Evolutionary conservation across 2,329 filamentous ascomycete species (phyloP), one percentile per base, ranked within the genome.

Genomic region (Periconia macrospinosa): DNA sequence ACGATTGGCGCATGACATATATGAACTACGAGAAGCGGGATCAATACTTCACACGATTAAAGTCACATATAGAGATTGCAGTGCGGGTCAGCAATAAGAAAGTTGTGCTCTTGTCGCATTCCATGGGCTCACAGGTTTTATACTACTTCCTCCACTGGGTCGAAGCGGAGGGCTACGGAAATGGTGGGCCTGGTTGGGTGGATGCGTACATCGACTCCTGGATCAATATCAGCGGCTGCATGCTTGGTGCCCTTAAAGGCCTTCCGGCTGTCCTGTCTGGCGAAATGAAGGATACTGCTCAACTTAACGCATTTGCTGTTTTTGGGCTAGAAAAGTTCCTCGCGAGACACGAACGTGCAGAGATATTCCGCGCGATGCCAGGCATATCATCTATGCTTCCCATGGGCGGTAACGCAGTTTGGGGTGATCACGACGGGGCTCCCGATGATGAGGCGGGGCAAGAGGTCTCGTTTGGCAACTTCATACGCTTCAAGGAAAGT

Each of bases 191-290:
- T 37, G 83, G 86, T 49, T 99, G 94, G 94, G 93, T 99, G 0
- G 92, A 99, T 54, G 83, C 83, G 17, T 84, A 97, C 68, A 81
- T 99, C 48, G 94, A 95, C 61, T 89, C 91, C 2, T 99, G 95
- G 92, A 95, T 99, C 78, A 99, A 99, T 72, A 92, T 99, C 66
- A 94, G 90, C 61, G 94, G 94, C 6, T 99, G 93, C 75, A 97
- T 99, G 93, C 86, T 99, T 6, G 94, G 94, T 14, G 92, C 94
- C 1, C 81, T 92, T 53, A 99, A 99, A 76, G 93, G 90, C 54
- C 78, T 97, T 35, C 90, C 94, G 0, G 93, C 94, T 0, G 84
- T 97, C 0, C 80, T 99, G 1, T 97, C 92, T 0, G 94, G 94
- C 30, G 94, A 99, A 75, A 99, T 99, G 94, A 91, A 93, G 61